Base-by-base conservation (phyloP, 1,284 basidiomycete species). In the Cronartium quercuum region DNA sequence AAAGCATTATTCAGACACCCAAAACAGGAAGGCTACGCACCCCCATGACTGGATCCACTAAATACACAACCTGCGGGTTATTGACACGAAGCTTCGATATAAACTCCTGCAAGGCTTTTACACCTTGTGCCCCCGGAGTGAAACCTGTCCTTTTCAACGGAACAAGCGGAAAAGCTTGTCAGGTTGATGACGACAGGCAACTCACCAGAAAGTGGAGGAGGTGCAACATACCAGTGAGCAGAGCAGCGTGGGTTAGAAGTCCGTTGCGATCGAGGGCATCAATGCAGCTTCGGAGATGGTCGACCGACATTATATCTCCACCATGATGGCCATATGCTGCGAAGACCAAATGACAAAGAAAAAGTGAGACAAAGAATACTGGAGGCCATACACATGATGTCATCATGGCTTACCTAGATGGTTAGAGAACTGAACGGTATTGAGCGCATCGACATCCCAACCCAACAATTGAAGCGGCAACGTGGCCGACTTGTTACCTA, bases 361-460 rank as follows among this genome's bases (percentile, higher is more conserved):
- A 4, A 66, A 61, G 44, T 55, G 13, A 24, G 15, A 47, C 29
- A 13, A 34, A 57, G 0, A 21, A 24, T 18, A 13, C 10, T 55
- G n/a, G n/a, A 10, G 62, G 35, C 21, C 34, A 18, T 42, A 71
- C 66, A 41, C 51, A 6, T 40, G 29, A 13, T 18, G 66, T 61
- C 71, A 6, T 51, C 29, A 24, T 9, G 9, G 81, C 86, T 70
- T 75, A 89, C 94, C 94, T 5, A 93, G 88, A 82, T 99, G 95
- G 79, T 98, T 99, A 15, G 91, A 91, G 78, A 85, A 86, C 85
- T 87, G 87, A 62, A 98, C 95, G 0, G 94, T 96, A 82, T 98
- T 97, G 55, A 97, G 87, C 34, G 92, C 92, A 84, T 98, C 95
- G 55, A 98, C 94, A 78, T 98, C 94, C 83, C 91, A 98, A 34